Evolutionary conservation across 805 yeast genomes (phyloP).

Genomic region (Pichia rugopelliculosa): DNA sequence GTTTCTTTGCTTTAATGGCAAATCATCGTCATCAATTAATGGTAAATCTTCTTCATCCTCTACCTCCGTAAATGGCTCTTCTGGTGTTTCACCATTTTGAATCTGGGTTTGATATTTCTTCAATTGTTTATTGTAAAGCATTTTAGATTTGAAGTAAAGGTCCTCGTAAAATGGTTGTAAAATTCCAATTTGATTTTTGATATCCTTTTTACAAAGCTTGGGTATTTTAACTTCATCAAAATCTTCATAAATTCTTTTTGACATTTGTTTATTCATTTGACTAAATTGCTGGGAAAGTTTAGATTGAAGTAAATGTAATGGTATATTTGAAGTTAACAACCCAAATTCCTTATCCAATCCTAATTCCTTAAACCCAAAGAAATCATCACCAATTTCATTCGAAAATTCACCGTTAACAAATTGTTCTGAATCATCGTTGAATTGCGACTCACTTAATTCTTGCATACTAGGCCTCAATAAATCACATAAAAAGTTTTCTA

Average conservation of each 20-base stretch:
- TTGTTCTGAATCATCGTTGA: conserved; percentile 87
- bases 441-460: conserved; percentile 64
- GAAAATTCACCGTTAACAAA: conserved; percentile 93
- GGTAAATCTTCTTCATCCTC: conserved; percentile 36
- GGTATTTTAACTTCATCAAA: conserved; percentile 49
- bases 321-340: conserved; percentile 74
- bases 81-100: conserved; percentile 14
- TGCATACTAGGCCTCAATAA: conserved; percentile 73
- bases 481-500: conserved; percentile 69
- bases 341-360: conserved; percentile 93
- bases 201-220: conserved; percentile 43
- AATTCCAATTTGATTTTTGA: conserved; percentile 48
- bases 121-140: conserved; percentile 35
- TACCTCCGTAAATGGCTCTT: conserved; percentile 18
- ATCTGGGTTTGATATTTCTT: conserved; percentile 30
- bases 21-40: conserved; percentile 74
- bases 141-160: conserved; percentile 35
- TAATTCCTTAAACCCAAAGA: conserved; percentile 91
- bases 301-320: conserved; percentile 80
- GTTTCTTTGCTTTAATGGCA: conserved; percentile 71
- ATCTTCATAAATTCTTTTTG: conserved; percentile 56
- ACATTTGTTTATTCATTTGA: conserved; percentile 36
- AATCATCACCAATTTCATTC: conserved; percentile 90
- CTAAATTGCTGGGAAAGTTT: conserved; percentile 53
- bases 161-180: conserved; percentile 48